Percentiles rank a stretch among this genome's conserved stretches.
These are phyloP conservation scores for Mycena vulgaris DNA, from an alignment of 768 basidiomycete genomes.

Conservation along the genomic window DNA sequence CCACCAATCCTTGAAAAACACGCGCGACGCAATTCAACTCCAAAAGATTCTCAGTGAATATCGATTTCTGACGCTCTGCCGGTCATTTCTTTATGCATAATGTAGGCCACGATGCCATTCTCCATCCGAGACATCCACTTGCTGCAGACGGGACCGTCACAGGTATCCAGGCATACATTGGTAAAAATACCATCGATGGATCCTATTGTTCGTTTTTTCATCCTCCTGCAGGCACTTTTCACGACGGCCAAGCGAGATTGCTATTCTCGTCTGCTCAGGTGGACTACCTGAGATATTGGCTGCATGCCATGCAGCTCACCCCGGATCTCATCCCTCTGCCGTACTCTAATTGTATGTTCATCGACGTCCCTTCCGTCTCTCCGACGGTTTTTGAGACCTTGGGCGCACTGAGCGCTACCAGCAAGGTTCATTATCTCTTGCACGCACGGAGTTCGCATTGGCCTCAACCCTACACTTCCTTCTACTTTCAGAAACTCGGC, in stretches of 20 bases:
- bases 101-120: slow-evolving; percentile 27
- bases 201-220: neutral
- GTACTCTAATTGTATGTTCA: slow-evolving; percentile 68
- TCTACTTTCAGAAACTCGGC: slow-evolving; percentile 60
- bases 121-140: slow-evolving; percentile 43
- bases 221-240: slow-evolving; percentile 59
- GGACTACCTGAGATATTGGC: slow-evolving; percentile 74
- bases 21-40: slow-evolving; percentile 31
- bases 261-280: slow-evolving; percentile 74
- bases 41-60: slow-evolving; percentile 36
- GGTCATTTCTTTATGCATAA: slow-evolving; percentile 5
- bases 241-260: slow-evolving; percentile 68
- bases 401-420: slow-evolving; percentile 57
- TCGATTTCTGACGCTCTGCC: neutral
- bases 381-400: slow-evolving; percentile 61
- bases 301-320: slow-evolving; percentile 61
- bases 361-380: slow-evolving; percentile 57
- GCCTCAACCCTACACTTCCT: slow-evolving; percentile 25
- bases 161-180: slow-evolving; percentile 33
- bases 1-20: slow-evolving; percentile 20
- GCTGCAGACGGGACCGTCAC: slow-evolving; percentile 27
- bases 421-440: slow-evolving; percentile 53
- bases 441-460: neutral
- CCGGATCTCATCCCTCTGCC: slow-evolving; percentile 65
- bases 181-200: slow-evolving; percentile 17